Evolutionary conservation across 495 filamentous ascomycete genomes (phyloP), one percentile per base, ranked within the genome.

Genomic region (Penicillium riverlandense): DNA sequence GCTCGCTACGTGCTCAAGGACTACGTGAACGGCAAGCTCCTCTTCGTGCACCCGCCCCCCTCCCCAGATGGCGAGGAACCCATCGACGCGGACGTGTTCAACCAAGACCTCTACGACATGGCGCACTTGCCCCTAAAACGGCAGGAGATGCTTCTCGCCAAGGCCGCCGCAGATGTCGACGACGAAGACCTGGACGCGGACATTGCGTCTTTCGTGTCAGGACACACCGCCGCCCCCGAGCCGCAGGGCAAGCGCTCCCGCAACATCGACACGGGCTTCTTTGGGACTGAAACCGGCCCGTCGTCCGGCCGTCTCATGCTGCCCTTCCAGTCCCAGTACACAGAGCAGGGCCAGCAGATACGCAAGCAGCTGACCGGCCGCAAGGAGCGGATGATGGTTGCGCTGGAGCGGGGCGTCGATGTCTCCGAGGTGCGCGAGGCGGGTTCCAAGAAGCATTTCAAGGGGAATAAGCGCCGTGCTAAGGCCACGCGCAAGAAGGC

Each of bases 11-110:
- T 99, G 11, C 77, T 99, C 12, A 99, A 99, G 63, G 94, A 99
- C 69, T 97, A 96, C 54, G 92, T 99, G 45, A 94, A 82, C 56
- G 94, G 94, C 43, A 96, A 95, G 65, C 78, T 99, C 2, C 77
- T 96, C 7, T 97, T 85, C 73, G 88, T 86, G 53, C 81, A 91
- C 53, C 91, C 94, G 11, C 94, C 94, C 0, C 89, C 88, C 1
- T 43, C 48, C 2, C 40, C 48, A 1, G 65, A 69, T 34, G 67
- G 63, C n/a, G 75, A 82, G 33, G 67, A 74, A 0, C 68, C 71
- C 14, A 80, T 84, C 44, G 85, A 96, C 54, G 68, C 76, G 0
- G 59, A 65, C 29, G 77, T 82, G 29, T 99, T 96, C 75, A 99
- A 99, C 64, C 62, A 71, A 35, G 92, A 91, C 14, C 80, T 97